phyloP scores from a whole-genome alignment of 305 asterid genomes.

The Solanum chacoense region DNA sequence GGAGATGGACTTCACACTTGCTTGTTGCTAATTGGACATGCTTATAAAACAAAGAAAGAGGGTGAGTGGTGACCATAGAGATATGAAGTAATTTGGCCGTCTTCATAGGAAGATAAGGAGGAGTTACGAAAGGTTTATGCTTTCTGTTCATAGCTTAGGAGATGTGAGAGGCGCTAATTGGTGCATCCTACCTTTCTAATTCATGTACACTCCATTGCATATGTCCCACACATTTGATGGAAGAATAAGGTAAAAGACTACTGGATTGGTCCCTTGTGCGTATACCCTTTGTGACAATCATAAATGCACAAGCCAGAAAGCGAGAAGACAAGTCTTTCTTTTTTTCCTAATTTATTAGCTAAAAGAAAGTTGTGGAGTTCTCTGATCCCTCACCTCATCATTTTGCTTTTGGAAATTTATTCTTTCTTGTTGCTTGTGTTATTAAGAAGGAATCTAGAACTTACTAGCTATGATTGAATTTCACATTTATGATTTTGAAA shows the following conservation, averaged over 20 bases:
- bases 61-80: not conserved
- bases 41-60: not conserved
- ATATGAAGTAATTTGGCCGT: not conserved
- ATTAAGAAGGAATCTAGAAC: not conserved
- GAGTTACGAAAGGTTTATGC: not conserved
- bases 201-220: not conserved
- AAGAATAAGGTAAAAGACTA: not conserved
- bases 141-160: not conserved
- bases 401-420: not conserved
- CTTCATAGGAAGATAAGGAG: not conserved
- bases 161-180: not conserved
- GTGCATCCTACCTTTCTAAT: not conserved
- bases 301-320: not conserved
- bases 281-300: not conserved
- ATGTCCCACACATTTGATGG: not conserved
- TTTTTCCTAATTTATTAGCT: not conserved
- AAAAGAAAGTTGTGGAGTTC: not conserved
- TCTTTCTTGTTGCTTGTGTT: not conserved
- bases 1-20: not conserved
- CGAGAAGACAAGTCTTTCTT: not conserved
- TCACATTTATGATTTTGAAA: not conserved
- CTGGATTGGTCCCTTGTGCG: not conserved
- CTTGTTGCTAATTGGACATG: not conserved
- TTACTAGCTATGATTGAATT: not conserved
- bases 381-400: not conserved